These are phyloP conservation scores for Malbranchea zuffiana DNA, from an alignment of 2,329 filamentous ascomycete genomes.

Conservation along the genomic window DNA sequence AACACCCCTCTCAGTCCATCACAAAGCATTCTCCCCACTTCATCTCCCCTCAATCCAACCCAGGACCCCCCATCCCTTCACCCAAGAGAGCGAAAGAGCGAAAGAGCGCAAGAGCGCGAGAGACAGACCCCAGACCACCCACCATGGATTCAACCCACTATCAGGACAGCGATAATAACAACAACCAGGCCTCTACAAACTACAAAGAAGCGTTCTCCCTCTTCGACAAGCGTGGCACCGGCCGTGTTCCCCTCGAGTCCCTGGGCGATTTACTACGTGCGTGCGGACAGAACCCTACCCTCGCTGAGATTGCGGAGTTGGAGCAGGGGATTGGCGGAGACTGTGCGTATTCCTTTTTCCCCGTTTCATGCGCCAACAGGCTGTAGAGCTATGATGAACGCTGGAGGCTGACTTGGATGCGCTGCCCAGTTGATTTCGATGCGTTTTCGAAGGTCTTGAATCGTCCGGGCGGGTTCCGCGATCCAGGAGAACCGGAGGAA, in stretches of 20 bases:
- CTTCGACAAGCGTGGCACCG: slow-evolving; percentile 98
- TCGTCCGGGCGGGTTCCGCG: slow-evolving; percentile 94
- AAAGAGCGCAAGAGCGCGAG: slow-evolving; percentile 2
- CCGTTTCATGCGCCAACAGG: no score
- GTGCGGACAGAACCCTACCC: slow-evolving; percentile 94
- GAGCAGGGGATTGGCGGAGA: slow-evolving; percentile 83
- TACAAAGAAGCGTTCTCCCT: slow-evolving; percentile 99
- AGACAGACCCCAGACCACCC: not conserved
- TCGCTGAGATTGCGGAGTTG: slow-evolving; percentile 82
- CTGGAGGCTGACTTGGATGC: no score
- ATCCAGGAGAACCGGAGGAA: slow-evolving; percentile 93
- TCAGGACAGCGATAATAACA: slow-evolving; percentile 15
- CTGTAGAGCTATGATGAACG: not conserved
- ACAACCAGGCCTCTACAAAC: slow-evolving; percentile 66
- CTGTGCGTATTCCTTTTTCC: slow-evolving; percentile 52
- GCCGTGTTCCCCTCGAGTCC: slow-evolving; percentile 73
- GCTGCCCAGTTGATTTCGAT: slow-evolving; percentile 95
- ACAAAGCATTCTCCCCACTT: no score
- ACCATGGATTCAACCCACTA: not conserved
- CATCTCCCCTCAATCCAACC: no score
- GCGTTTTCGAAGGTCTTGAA: slow-evolving; percentile 95
- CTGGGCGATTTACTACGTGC: slow-evolving; percentile 90
- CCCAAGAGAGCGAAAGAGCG: not conserved
- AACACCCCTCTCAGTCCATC: no score
- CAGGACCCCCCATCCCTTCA: no score